A percentile compares a stretch with the other conserved stretches of the same genome.
Conservation (phyloP, 306 rosid species). For the Sicyos baderoa region DNA sequence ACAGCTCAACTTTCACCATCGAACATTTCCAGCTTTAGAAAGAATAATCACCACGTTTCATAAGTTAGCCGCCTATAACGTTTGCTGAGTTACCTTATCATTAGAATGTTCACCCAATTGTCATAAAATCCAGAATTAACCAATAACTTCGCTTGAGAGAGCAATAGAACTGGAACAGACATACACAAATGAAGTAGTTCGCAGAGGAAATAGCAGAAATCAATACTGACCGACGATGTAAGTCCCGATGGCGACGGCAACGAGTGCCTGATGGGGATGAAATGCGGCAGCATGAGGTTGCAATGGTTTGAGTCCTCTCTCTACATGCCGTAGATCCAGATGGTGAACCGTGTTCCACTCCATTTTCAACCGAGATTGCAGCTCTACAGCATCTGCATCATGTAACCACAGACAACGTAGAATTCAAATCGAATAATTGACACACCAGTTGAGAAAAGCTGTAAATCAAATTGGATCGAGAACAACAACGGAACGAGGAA, state of each 20-base stretch:
- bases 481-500: background rate
- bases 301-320: slow-evolving; percentile 47
- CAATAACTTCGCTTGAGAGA: background rate
- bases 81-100: background rate
- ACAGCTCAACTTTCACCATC: background rate
- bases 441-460: background rate
- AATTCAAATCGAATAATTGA: background rate
- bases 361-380: slow-evolving; percentile 31
- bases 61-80: background rate
- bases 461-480: slow-evolving; percentile 11
- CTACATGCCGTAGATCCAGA: slow-evolving; percentile 91
- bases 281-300: slow-evolving; percentile 91
- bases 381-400: background rate
- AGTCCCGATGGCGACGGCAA: slow-evolving; percentile 87
- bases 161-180: background rate
- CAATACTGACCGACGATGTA: slow-evolving; percentile 61
- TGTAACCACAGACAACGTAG: background rate
- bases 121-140: background rate
- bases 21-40: background rate
- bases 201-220: background rate
- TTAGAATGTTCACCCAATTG: background rate
- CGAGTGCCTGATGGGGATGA: slow-evolving; percentile 84
- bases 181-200: background rate
- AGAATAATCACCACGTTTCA: slow-evolving; percentile 4
- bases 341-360: slow-evolving; percentile 99